Base-by-base conservation (phyloP, 1,284 basidiomycete genomes). In the Cryptococcus sp. region DNA sequence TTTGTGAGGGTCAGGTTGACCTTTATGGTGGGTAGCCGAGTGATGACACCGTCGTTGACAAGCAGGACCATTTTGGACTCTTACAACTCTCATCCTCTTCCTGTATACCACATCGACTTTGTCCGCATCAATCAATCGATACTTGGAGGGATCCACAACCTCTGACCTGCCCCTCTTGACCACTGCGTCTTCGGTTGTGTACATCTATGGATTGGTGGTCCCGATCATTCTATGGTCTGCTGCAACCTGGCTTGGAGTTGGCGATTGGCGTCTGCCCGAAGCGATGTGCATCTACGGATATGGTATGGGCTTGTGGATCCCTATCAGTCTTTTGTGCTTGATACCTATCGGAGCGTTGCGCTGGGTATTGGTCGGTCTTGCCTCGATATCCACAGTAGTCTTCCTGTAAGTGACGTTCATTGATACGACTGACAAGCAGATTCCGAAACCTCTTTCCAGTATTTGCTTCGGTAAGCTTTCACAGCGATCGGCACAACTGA, bases 61-160 rank as follows among this genome's bases (percentile, higher is more conserved):
- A 10, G 13, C 34, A 79, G 92, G 93, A 1, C 91, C 93, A 0
- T 96, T 97, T 79, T 97, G 93, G 93, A 89, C 91, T 0, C 82
- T 94, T 49, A 93, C 91, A 0, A 95, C 92, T 1, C 83, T 96
- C 61, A 88, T 95, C 50, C 90, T 96, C 69, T 82, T 86, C 1
- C 84, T 96, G 54, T 96, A 93, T 79, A 84, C 94, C 56, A 93
- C 89, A 36, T 94, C 92, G 0, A 91, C 89, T 30, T 84, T 96
- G 45, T 89, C 86, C 2, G 84, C 88, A 5, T 89, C 89, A 42
- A 86, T 96, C 64, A 80, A 86, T 1, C 82, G 84, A 23, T 95
- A 91, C 76, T 82, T 95, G 43, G 60, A 65, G 1, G 53, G 56
- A n/a, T 43, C 55, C 8, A 48, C 53, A 31, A 8, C 52, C 4